A percentile compares a stretch with the other conserved stretches of the same genome.
Evolutionary conservation across 169 alveolate species (phyloP).

Genomic region (Plasmodium blacklocki): DNA sequence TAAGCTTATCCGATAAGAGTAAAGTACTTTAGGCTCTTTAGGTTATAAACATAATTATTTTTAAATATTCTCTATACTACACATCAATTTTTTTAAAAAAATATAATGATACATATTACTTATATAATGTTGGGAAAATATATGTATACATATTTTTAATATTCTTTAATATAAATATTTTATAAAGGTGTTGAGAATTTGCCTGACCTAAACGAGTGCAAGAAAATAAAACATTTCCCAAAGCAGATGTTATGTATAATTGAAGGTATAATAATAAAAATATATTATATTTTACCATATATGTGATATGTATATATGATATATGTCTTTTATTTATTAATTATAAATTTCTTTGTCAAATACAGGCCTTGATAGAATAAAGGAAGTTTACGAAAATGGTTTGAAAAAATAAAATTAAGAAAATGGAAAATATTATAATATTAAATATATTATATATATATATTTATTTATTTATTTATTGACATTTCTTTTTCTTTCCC

Average conservation of each 20-base stretch:
- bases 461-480: neutral
- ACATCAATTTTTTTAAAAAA: no score
- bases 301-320: neutral
- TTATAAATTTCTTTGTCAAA: neutral
- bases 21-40: conserved; percentile 59
- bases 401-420: conserved; percentile 1
- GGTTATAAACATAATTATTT: conserved; percentile 13
- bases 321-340: neutral
- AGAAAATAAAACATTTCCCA: conserved; percentile 20
- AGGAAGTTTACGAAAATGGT: conserved; percentile 69
- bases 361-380: conserved; percentile 69
- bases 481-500: neutral
- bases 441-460: neutral
- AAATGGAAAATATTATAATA: neutral
- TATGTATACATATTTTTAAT: no score
- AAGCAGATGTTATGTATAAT: conserved; percentile 67
- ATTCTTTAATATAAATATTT: neutral
- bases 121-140: no score
- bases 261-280: conserved; percentile 31
- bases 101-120: no score
- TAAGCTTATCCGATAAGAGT: conserved; percentile 33
- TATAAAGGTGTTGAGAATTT: conserved; percentile 54
- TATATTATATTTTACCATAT: no score
- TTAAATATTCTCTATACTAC: no score
- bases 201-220: conserved; percentile 61